Conservation (phyloP, 345 rosid species). For the Microthlaspi erraticum region DNA sequence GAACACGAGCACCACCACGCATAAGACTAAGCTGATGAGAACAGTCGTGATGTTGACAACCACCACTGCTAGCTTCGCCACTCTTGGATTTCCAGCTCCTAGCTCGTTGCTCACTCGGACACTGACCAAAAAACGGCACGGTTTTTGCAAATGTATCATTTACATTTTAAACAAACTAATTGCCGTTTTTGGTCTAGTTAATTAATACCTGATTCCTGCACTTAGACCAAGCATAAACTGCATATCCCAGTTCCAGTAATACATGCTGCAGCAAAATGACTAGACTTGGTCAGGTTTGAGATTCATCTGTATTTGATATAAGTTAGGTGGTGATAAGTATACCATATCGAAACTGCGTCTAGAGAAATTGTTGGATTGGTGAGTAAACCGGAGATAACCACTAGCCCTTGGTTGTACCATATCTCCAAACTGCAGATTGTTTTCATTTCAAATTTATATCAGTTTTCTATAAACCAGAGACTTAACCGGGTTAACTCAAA, state of each 20-base stretch:
- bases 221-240: slow-evolving; percentile 86
- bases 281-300: background rate
- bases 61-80: slow-evolving; percentile 72
- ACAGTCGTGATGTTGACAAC: slow-evolving; percentile 74
- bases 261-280: slow-evolving; percentile 59
- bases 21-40: slow-evolving; percentile 62
- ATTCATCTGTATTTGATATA: background rate
- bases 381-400: slow-evolving; percentile 84
- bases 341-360: slow-evolving; percentile 92
- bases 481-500: background rate
- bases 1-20: slow-evolving; percentile 55
- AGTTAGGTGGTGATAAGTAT: background rate
- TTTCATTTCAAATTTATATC: background rate
- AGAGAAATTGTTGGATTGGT: slow-evolving; percentile 72
- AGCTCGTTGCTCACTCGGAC: slow-evolving; percentile 90
- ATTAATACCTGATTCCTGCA: slow-evolving; percentile 74
- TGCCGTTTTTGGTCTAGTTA: background rate
- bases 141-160: background rate
- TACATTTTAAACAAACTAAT: background rate
- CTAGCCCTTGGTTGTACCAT: slow-evolving; percentile 96
- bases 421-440: slow-evolving; percentile 75
- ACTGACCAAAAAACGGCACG: slow-evolving; percentile 44
- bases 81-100: slow-evolving; percentile 80
- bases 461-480: background rate
- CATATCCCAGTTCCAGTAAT: slow-evolving; percentile 86